Percentiles rank a stretch among this genome's conserved stretches.
Evolutionary conservation across 2,329 filamentous ascomycete genomes (phyloP).

Genomic region (Monosporascus sp.): DNA sequence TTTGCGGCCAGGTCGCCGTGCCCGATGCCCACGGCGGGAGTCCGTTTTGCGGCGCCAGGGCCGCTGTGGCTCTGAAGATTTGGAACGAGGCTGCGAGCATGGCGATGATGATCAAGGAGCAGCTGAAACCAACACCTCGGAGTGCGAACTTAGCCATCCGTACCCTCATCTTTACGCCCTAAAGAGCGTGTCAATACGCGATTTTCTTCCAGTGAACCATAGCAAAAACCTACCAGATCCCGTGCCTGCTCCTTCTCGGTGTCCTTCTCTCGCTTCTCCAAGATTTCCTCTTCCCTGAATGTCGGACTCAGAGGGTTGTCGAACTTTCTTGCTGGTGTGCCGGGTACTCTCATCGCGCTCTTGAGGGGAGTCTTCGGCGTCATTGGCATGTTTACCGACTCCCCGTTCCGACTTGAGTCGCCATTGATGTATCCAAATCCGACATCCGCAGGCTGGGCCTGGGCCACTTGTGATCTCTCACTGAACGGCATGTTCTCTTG

Average conservation of each 20-base stretch:
- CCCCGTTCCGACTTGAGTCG: constrained; percentile 38
- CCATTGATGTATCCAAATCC: constrained; percentile 86
- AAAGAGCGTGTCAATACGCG: constrained; percentile 33
- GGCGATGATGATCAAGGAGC: constrained; percentile 87
- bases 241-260: constrained; percentile 85
- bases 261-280: constrained; percentile 77
- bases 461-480: constrained; percentile 50
- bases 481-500: constrained; percentile 50
- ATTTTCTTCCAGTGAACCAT: constrained; percentile 3
- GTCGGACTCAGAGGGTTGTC: constrained; percentile 84
- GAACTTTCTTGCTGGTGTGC: constrained; percentile 68
- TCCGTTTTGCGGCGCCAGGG: constrained; percentile 68
- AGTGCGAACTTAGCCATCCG: constrained; percentile 91
- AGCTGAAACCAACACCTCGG: constrained; percentile 95
- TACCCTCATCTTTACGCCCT: constrained; percentile 92
- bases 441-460: constrained; percentile 75
- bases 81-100: constrained; percentile 85
- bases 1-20: constrained; percentile 86
- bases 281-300: constrained; percentile 78
- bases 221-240: constrained; percentile 66
- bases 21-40: constrained; percentile 78
- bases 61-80: constrained; percentile 86
- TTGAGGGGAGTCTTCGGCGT: constrained; percentile 77
- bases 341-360: constrained; percentile 84
- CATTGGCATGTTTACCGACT: constrained; percentile 57